Evolutionary conservation across 176 grass and related monocot genomes (phyloP), one percentile per base, ranked within the genome.

Genomic region (Musa itinerans): DNA sequence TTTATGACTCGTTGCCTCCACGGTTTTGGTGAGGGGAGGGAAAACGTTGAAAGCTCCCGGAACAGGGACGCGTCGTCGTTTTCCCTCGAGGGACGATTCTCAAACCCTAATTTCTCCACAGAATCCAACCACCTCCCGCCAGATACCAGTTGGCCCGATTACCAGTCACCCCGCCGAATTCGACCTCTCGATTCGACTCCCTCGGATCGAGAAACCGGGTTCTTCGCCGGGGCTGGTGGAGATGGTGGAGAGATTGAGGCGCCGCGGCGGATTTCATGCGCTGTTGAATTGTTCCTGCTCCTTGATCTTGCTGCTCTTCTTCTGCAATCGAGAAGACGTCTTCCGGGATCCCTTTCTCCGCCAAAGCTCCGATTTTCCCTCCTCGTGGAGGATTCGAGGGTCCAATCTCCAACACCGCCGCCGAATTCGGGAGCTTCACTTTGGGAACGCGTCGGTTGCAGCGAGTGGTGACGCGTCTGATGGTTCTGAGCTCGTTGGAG

Each of bases 211-310:
- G 68, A 70, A 49, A 48, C 17, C 68, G 68, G 68, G 68, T 51
- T 70, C 68, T 70, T 51, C 68, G 48, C 48, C 16, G 17, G 34
- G 68, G 34, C 43, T 70, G 19, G 43, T 70, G 43, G 68, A 70
- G 68, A 70, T 70, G 68, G 66, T 69, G 66, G 66, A 69, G 66
- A 69, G 11, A 49, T 21, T 19, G 68, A 52, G 19, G 68, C 68
- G 34, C 9, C 43, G 48, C 21, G 9, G 12, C 58, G 58, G 74
- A 52, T 64, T 65, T 51, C 59, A 27, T 10, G 19, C 43, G 17
- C 20, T 63, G 2, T 52, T 63, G 10, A 50, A 62, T 51, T 57
- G n/a, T 12, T 64, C 43, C 10, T 76, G 57, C 57, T 58, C 43
- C 11, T 43, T 76, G 74, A 50, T 76, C 57, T 49, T 76, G 43